Conservation (phyloP, 805 yeast genomes). For the Clavispora carvajalis region DNA sequence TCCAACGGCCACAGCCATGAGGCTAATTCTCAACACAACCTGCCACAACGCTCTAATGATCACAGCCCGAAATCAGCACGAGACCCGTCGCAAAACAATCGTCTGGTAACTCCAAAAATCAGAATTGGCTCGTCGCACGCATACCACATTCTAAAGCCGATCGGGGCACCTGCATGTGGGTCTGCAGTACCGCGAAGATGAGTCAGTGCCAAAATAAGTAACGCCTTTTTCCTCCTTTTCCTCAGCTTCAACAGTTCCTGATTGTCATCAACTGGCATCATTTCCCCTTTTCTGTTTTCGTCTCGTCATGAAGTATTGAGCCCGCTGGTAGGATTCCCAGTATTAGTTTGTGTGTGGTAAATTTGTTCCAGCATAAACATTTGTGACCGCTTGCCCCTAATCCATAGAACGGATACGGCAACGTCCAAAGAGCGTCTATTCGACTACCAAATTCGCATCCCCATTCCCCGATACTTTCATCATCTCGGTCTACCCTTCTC, state of each 20-base stretch:
- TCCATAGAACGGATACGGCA: constrained; percentile 2
- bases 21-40: too few relatives aligned
- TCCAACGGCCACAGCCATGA: too few relatives aligned
- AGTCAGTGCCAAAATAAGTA: neutral
- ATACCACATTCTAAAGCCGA: too few relatives aligned
- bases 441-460: neutral
- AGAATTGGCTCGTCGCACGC: too few relatives aligned
- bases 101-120: too few relatives aligned
- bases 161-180: too few relatives aligned
- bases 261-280: constrained; percentile 1
- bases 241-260: neutral
- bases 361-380: neutral
- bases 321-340: neutral
- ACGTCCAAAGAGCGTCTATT: neutral
- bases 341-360: neutral
- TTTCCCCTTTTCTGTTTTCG: neutral
- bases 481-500: neutral
- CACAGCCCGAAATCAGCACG: too few relatives aligned
- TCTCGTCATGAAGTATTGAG: neutral
- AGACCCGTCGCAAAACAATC: too few relatives aligned
- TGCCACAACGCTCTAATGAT: too few relatives aligned
- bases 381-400: constrained; percentile 1
- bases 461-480: neutral
- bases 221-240: neutral
- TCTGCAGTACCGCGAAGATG: neutral